A percentile compares a stretch with the other conserved stretches of the same genome.
These are phyloP conservation scores for Candida pseudoviswanathii DNA, from an alignment of 1,139 yeast species.

Conservation along the genomic window DNA sequence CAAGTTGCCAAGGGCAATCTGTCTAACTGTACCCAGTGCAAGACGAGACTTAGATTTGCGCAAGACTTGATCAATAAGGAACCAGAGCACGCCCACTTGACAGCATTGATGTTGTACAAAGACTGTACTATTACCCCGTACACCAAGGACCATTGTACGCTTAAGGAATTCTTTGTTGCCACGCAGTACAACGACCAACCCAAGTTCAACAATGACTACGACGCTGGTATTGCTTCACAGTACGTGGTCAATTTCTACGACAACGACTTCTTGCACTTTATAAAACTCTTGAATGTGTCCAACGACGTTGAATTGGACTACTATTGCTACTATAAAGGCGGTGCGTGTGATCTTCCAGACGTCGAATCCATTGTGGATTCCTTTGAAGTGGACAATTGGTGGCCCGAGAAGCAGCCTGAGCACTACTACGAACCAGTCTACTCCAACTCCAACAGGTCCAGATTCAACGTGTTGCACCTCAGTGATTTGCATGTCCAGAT, in stretches of 20 bases:
- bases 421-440: conserved; percentile 30
- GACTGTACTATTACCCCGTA: conserved; percentile 33
- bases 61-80: conserved; percentile 26
- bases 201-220: conserved; percentile 19
- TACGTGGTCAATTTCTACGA: conserved; percentile 37
- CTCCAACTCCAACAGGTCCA: conserved; percentile 18
- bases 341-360: conserved; percentile 31
- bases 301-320: conserved; percentile 38
- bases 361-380: conserved; percentile 27
- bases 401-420: conserved; percentile 32
- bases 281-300: conserved; percentile 36
- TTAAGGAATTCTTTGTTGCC: conserved; percentile 40
- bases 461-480: conserved; percentile 65
- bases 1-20: conserved; percentile 27
- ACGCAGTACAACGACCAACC: conserved; percentile 29
- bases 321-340: conserved; percentile 32
- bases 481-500: conserved; percentile 66
- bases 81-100: conserved; percentile 38
- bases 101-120: conserved; percentile 37
- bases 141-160: conserved; percentile 30
- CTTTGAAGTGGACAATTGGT: conserved; percentile 29
- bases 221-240: conserved; percentile 26
- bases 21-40: conserved; percentile 37
- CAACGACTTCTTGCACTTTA: conserved; percentile 41
- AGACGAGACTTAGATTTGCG: conserved; percentile 35